A percentile compares a stretch with the other conserved stretches of the same genome.
Conservation (phyloP, 306 rosid species). For the Ormosia semicastrata region DNA sequence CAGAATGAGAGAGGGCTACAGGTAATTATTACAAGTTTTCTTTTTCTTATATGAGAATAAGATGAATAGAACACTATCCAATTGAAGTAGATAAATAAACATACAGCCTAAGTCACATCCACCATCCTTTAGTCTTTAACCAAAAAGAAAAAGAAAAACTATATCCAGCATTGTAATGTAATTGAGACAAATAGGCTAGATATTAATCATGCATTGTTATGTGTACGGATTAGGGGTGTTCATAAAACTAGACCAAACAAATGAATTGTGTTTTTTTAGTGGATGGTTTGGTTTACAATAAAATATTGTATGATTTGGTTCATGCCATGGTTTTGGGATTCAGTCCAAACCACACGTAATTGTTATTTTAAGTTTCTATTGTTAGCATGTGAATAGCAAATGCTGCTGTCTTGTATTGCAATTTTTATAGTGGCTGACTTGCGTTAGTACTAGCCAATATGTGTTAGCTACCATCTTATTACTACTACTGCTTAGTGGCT, state of each 20-base stretch:
- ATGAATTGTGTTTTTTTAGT: background rate
- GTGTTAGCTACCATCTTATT: background rate
- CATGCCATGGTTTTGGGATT: background rate
- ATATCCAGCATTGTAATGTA: background rate
- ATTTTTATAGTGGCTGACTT: background rate
- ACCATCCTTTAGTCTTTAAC: background rate
- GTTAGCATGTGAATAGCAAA: background rate
- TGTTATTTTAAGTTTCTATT: background rate
- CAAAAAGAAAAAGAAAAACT: constrained; percentile 6
- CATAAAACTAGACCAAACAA: background rate
- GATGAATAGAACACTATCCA: background rate
- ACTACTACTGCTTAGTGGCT: background rate
- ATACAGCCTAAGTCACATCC: background rate
- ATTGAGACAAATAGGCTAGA: background rate
- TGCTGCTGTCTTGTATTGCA: background rate
- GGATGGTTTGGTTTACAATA: background rate
- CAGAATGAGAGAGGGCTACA: background rate
- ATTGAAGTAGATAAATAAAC: background rate
- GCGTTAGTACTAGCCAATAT: background rate
- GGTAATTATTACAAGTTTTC: background rate
- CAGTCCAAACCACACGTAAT: background rate
- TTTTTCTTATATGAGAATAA: background rate
- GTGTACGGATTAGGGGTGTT: background rate
- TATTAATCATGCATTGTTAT: background rate
- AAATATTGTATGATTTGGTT: background rate